Conservation (phyloP, 768 basidiomycete genomes). For the Agaricus blazei region DNA sequence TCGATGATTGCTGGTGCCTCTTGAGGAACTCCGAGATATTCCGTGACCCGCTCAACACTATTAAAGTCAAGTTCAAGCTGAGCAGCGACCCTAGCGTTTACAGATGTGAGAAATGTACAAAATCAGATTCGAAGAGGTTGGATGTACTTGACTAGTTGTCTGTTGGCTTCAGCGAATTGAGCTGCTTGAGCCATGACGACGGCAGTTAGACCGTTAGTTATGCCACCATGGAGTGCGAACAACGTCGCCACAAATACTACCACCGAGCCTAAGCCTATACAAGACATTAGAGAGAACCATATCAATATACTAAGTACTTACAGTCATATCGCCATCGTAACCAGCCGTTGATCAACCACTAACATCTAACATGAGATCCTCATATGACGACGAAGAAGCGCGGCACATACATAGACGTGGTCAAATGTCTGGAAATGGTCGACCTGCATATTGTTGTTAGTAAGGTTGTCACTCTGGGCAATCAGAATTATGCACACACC, state of each 20-base stretch:
- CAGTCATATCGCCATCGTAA: slow-evolving; percentile 73
- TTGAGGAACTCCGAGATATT: slow-evolving; percentile 63
- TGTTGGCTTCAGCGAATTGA: slow-evolving; percentile 63
- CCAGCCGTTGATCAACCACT: slow-evolving; percentile 72
- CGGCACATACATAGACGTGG: slow-evolving; percentile 58
- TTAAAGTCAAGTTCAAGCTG: slow-evolving; percentile 74
- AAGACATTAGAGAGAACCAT: neutral
- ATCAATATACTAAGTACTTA: slow-evolving; percentile 20
- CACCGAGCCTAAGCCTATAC: slow-evolving; percentile 58
- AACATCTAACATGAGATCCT: slow-evolving; percentile 1
- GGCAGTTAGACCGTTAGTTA: slow-evolving; percentile 58
- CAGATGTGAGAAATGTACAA: neutral
- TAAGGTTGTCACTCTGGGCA: neutral
- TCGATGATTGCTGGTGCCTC: slow-evolving; percentile 61
- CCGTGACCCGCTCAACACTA: slow-evolving; percentile 67
- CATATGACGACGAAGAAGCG: neutral
- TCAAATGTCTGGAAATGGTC: slow-evolving; percentile 69
- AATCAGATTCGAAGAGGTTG: neutral
- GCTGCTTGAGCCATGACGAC: slow-evolving; percentile 70
- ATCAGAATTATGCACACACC: slow-evolving; percentile 23
- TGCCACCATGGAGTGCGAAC: slow-evolving; percentile 57
- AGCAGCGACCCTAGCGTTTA: slow-evolving; percentile 48
- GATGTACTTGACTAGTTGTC: slow-evolving; percentile 53
- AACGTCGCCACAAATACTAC: slow-evolving; percentile 65
- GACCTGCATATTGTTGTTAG: slow-evolving; percentile 26